Percentiles rank a stretch among this genome's conserved stretches.
These are phyloP conservation scores for Trametes elegans DNA, from an alignment of 768 basidiomycete species.

Conservation along the genomic window DNA sequence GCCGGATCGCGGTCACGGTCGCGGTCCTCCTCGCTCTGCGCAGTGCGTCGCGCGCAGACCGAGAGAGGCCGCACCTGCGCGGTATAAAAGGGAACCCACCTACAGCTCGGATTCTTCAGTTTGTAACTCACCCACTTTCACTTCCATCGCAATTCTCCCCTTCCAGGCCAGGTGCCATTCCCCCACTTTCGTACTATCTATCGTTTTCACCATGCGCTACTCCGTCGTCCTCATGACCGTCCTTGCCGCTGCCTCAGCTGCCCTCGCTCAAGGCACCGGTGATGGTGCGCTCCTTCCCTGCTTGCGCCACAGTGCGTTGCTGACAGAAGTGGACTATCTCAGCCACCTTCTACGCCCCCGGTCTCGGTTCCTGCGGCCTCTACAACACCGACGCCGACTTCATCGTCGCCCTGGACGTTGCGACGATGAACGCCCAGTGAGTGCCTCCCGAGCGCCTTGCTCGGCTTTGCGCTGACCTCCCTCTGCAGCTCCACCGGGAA, in stretches of 20 bases:
- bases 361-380: constrained; percentile 43
- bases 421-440: constrained; percentile 36
- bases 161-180: constrained; percentile 11
- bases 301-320: background rate
- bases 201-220: constrained; percentile 16
- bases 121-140: constrained; percentile 21
- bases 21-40: background rate
- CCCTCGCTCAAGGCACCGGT: constrained; percentile 10
- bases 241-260: constrained; percentile 8
- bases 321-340: too few species aligned
- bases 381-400: constrained; percentile 30
- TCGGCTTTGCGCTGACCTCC: background rate
- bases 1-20: background rate
- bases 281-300: constrained; percentile 7
- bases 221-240: constrained; percentile 11
- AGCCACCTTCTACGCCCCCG: constrained; percentile 34
- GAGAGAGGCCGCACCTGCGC: background rate
- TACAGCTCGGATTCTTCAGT: constrained; percentile 7
- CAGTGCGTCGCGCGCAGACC: background rate
- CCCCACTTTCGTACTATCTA: constrained; percentile 7
- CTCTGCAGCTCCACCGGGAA: constrained; percentile 17
- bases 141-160: constrained; percentile 14
- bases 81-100: constrained; percentile 5
- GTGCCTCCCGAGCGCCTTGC: constrained; percentile 30
- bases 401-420: constrained; percentile 37